Evolutionary conservation across 2,329 filamentous ascomycete genomes (phyloP), one percentile per base, ranked within the genome.

Genomic region (Neopestalotiopsis rosae): DNA sequence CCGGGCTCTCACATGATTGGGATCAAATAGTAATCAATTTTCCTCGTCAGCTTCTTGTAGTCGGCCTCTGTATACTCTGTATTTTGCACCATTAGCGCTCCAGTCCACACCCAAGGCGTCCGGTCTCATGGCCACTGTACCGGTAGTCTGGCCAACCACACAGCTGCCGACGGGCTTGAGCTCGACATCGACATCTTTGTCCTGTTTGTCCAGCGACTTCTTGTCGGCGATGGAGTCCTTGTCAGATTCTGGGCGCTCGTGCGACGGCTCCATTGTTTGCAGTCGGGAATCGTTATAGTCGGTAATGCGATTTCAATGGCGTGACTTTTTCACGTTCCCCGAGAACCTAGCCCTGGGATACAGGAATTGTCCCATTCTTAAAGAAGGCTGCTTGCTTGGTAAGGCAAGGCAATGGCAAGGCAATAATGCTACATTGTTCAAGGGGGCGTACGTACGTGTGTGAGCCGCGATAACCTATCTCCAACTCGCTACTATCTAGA

Each of bases 11-110:
- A 77, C 75, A 79, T 78, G 57, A 79, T 65, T 0, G 77, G 77
- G 5, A 79, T 62, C 5, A 79, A 74, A 38, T 69, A 76, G 6
- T 77, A 67, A 67, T 79, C 77, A 57, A 78, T 77, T 71, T 77
- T 78, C 74, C 73, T 75, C 0, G 72, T 72, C 7, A 79, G 73
- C 34, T 73, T 77, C 38, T 72, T 69, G 69, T 74, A 75, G 68
- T 77, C 73, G 9, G 65, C 72, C 34, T 71, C 68, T 13, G 68
- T 62, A 38, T 72, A 71, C 59, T 72, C 67, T 52, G 24, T 28
- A 52, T 5, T 52, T 52, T 3, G 20, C 45, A 20, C 9, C 4
- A 52, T 52, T 52, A 52, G 45, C n/a, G n/a, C 45, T 52, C 4
- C n/a, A 24, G 45, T 52, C 24, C 17, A 20, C 45, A n/a, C 20